Base-by-base conservation (phyloP, 805 yeast genomes). In the Middelhovenomyces tepae region DNA sequence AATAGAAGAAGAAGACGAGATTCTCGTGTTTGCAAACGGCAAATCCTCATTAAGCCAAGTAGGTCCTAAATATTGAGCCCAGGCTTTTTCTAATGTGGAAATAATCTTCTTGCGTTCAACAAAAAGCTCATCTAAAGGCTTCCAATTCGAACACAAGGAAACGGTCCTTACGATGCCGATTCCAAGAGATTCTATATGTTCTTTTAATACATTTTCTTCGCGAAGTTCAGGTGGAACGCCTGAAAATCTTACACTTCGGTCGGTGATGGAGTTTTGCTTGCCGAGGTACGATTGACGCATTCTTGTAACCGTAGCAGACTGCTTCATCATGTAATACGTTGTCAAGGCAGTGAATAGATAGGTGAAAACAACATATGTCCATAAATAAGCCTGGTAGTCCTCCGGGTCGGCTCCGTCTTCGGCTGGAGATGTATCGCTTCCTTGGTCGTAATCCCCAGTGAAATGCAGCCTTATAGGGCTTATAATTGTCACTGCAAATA, bases 311-410 rank as follows among this genome's bases (percentile, higher is more conserved):
- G 73, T 69, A 41, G 66, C 65, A 0, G 96, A 81, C 47, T 82
- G 87, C 10, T 72, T 62, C 46, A 78, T 69, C 22, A 91, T 57
- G 42, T 73, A 64, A 42, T 64, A 67, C 14, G 74, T 61, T 0
- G 86, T 69, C 26, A 82, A 47, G 23, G 71, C 59, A 0, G 97
- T 89, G 60, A 91, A 89, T 6, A 82, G 64, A 50, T 85, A 85
- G 1, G 95, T 84, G 63, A 89, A 85, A 0, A 77, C 67, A 21
- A 86, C 86, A 51, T 89, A 89, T 58, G 82, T 71, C 94, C 95
- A 86, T 8, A 78, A 58, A 50, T 79, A 83, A 3, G 74, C 59
- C 41, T 67, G 67, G 40, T 67, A 71, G 18, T 64, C 68, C 5
- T 65, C 71, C 3, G 61, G 44, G 56, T 8, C 34, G 4, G 11